Base-by-base conservation (phyloP, 2,329 filamentous ascomycete species). In the Venturia pyrina region DNA sequence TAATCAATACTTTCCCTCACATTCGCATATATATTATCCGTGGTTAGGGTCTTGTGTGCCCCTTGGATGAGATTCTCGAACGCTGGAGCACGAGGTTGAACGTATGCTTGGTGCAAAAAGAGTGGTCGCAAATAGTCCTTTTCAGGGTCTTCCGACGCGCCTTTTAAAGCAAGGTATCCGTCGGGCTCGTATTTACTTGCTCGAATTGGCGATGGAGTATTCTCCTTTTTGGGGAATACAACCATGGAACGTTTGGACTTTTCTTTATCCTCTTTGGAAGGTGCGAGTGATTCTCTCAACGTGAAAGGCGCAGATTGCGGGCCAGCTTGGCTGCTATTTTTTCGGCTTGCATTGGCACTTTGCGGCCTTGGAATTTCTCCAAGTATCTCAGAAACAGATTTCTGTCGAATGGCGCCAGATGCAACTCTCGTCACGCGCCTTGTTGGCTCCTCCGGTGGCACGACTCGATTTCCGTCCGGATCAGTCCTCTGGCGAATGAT, bases 1-100 rank as follows among this genome's bases (percentile, higher is more conserved):
- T 91, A 95, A 64, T 96, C 91, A 75, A 96, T 91, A 66, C 89
- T 87, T 71, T 98, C 93, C 62, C 91, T 86, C 50, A 96, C 86
- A 56, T 91, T 89, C 1, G 96, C 85, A 66, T 91, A 87, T 63
- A 93, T 88, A 73, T 97, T 93, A 1, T 88, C 82, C 0, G 93
- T 98, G 1, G 89, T 92, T 13, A 98, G 80, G 0, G 92, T 96
- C 75, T 99, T 99, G 72, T 93, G 89, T 4, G 93, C 90, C 57
- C 90, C 89, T 65, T 88, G 85, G 3, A 98, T 80, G 0, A 98
- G 82, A 53, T 90, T 88, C 66, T 90, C 79, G n/a, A 88, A 77
- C 32, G 81, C 78, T 21, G 76, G 76, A 53, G 81, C 79, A 67
- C 82, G 77, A 59, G 82, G 82, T 56, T 82, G 83, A 64, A 82